These are phyloP conservation scores for Suillus plorans DNA, from an alignment of 768 basidiomycete genomes.

Conservation along the genomic window DNA sequence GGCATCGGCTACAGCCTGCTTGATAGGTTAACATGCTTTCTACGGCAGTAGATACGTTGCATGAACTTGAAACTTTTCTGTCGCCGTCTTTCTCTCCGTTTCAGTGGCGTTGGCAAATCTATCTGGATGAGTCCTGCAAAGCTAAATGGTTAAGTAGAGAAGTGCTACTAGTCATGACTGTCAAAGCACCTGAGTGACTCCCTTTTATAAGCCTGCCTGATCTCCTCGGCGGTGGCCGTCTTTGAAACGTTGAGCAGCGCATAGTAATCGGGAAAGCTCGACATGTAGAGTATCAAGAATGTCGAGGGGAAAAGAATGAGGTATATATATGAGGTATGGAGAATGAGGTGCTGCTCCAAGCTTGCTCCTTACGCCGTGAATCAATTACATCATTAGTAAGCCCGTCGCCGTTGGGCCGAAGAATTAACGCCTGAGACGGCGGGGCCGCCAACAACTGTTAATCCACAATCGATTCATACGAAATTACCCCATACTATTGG, in stretches of 20 bases:
- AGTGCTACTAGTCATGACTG: not conserved
- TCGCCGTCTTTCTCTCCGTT: constrained; percentile 70
- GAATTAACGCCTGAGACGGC: too few relatives aligned
- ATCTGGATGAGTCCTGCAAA: constrained; percentile 82
- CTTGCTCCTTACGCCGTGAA: not conserved
- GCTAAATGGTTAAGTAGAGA: constrained; percentile 20
- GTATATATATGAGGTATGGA: not conserved
- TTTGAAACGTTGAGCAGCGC: constrained; percentile 53
- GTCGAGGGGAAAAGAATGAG: not conserved
- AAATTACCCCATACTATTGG: too few relatives aligned
- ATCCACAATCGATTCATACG: too few relatives aligned
- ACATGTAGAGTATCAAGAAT: constrained; percentile 45
- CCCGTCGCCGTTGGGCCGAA: too few relatives aligned
- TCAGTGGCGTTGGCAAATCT: constrained; percentile 68
- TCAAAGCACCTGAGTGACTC: constrained; percentile 66
- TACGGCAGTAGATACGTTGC: not conserved
- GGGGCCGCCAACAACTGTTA: too few relatives aligned
- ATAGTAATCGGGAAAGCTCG: constrained; percentile 82
- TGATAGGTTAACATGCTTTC: not conserved
- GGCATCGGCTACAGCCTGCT: constrained; percentile 84
- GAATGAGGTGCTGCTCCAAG: not conserved
- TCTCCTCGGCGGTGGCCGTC: constrained; percentile 65
- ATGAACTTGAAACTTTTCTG: constrained; percentile 80
- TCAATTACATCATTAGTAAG: not conserved
- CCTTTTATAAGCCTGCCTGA: constrained; percentile 75